Conservation (phyloP, 345 rosid genomes). For the Euclidium syriacum region DNA sequence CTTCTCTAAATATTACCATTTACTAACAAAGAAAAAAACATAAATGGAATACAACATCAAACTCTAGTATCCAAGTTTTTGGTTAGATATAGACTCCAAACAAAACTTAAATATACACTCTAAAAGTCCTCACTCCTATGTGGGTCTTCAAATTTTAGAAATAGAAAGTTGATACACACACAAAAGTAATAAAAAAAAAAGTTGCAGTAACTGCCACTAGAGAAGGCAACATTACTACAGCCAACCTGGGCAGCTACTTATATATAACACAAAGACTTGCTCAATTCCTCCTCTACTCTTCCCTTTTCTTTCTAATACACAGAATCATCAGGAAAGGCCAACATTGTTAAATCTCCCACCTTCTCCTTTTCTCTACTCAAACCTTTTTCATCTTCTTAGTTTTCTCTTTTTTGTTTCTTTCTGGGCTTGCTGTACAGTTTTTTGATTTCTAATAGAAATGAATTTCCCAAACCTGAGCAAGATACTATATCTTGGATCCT, state of each 20-base stretch:
- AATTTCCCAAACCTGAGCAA: constrained; percentile 9
- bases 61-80: background rate
- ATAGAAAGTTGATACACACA: constrained; percentile 23
- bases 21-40: background rate
- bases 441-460: background rate
- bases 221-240: constrained; percentile 68
- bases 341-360: constrained; percentile 16
- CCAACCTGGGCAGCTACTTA: constrained; percentile 99
- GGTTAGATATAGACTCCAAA: constrained; percentile 1
- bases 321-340: constrained; percentile 29
- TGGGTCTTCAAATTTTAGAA: constrained; percentile 27
- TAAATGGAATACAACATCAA: background rate
- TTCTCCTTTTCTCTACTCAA: background rate
- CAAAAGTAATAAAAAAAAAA: background rate
- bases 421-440: constrained; percentile 20
- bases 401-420: background rate
- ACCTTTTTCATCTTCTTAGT: constrained; percentile 10
- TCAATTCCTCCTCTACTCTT: constrained; percentile 3
- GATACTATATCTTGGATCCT: constrained; percentile 28
- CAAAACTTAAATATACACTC: constrained; percentile 23
- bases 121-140: constrained; percentile 25
- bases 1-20: background rate
- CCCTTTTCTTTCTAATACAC: constrained; percentile 21
- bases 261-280: constrained; percentile 43
- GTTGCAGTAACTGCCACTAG: constrained; percentile 71